Evolutionary conservation across 164 flowering plant species (phyloP), one percentile per base, ranked within the genome.

Genomic region (Liquidambar formosana): DNA sequence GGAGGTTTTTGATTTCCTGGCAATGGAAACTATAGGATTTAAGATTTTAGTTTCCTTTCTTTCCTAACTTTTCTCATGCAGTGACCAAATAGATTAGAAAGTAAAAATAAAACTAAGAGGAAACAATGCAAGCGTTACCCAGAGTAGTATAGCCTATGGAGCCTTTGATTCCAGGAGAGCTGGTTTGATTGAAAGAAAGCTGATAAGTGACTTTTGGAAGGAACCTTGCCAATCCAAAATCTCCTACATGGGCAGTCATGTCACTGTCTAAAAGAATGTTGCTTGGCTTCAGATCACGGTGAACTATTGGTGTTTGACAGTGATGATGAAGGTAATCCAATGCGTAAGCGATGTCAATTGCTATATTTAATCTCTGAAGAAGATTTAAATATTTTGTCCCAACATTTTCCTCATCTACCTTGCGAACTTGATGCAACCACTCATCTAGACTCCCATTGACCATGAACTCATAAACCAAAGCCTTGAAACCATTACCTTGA

Each of bases 241-340:
- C 83, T 12, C 81, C 64, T 1, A 80, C 75, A 52, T 67, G 68
- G 1, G 79, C 78, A 22, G 58, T 49, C 76, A 74, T 74, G 13
- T 77, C 80, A 44, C 44, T 19, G 61, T 71, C 76, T 14, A 80
- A 76, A 56, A 80, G 83, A 64, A 80, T 63, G 53, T 80, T 80
- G 78, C 78, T 77, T 27, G 83, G 83, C 76, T 80, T 80, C 19
- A 80, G 23, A n/a, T 80, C 83, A 52, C 78, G 60, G 23, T 80
- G 81, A 61, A 74, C 59, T 6, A 80, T 46, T n/a, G 71, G 48
- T 22, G 47, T 10, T n/a, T 70, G 47, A 41, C 70, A 75, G 2
- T 48, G 23, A 13, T 78, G 53, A 23, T 80, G 81, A 19, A 80
- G 83, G 70, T 80, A 80, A 22, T 78, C 68, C 46, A 80, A 15